Base-by-base conservation (phyloP, 2,329 filamentous ascomycete genomes). In the Pseudogymnoascus sp. region DNA sequence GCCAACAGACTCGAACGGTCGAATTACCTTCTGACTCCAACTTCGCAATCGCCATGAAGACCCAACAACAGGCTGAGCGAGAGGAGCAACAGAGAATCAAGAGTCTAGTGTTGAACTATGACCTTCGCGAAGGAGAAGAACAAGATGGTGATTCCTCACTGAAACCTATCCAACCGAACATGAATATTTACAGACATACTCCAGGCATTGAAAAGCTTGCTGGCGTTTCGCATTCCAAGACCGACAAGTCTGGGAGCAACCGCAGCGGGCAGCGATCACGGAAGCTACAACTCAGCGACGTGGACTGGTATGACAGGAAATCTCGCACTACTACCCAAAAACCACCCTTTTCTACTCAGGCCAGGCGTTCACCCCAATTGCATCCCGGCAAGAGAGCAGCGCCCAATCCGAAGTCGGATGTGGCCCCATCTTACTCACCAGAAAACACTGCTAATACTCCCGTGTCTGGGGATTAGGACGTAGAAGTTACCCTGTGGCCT, bases 21-120 rank as follows among this genome's bases (percentile, higher is more conserved):
- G 92, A 95, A 71, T 80, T 98, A 60, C 90, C 90, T 8, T 88
- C 93, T 1, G 90, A 99, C 75, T 98, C 95, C 0, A 93, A 87
- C 61, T 97, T 99, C 77, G 95, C 95, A 5, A 85, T 98, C 68
- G 95, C 95, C 48, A 95, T 99, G 92, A 95, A 92, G 75, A 92
- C 85, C 66, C 93, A 98, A 78, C 93, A 97, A 74, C 90, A 96
- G 77, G 93, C 92, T 2, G 93, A 98, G 75, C 89, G 90, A 62
- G 95, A 96, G 74, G 96, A 99, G 76, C 93, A 99, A 76, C 92
- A 97, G 76, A 90, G 95, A 67, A 99, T 99, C 85, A 99, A 99
- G 80, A 96, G 92, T 72, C 82, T 99, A 54, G 95, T 99, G 63
- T 81, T 99, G 70, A 98, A 97, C 77, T 96, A 97, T 74, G 95